phyloP scores from a whole-genome alignment of 371 early-diverging fungal genomes.

The Rhizopus microsporus region DNA sequence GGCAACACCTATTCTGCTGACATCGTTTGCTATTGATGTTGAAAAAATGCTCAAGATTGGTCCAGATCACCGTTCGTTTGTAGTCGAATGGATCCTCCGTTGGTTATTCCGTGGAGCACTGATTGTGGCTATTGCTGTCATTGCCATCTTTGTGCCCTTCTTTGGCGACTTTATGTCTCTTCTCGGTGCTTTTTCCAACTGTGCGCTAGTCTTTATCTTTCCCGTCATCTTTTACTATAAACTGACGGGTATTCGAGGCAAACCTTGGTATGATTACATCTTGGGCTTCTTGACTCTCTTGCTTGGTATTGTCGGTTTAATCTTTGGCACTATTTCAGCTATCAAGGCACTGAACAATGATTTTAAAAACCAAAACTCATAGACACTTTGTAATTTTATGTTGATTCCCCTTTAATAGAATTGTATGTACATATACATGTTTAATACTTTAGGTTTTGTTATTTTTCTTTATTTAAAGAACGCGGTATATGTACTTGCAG shows the following conservation, averaged over 20 bases:
- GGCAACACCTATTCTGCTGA: slow-evolving; percentile 81
- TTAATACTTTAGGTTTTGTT: neutral
- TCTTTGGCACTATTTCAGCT: slow-evolving; percentile 64
- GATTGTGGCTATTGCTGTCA: slow-evolving; percentile 41
- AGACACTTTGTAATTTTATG: neutral
- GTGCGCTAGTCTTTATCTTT: slow-evolving; percentile 67
- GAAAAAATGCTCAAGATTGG: slow-evolving; percentile 55
- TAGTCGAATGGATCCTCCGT: slow-evolving; percentile 44
- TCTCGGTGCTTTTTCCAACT: slow-evolving; percentile 69
- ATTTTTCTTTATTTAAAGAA: neutral
- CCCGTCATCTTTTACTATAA: slow-evolving; percentile 68
- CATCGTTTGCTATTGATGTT: slow-evolving; percentile 76
- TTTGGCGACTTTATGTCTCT: slow-evolving; percentile 77
- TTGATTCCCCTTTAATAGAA: neutral
- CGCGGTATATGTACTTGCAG: slow-evolving; percentile 1
- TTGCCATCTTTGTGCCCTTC: slow-evolving; percentile 64
- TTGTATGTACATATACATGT: neutral
- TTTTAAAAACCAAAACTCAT: slow-evolving; percentile 14
- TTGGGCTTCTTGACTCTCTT: slow-evolving; percentile 53
- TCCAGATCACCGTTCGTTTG: slow-evolving; percentile 26
- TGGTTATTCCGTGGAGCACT: slow-evolving; percentile 47
- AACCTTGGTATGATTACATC: slow-evolving; percentile 37
- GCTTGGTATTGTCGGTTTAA: slow-evolving; percentile 62
- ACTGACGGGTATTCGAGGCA: slow-evolving; percentile 55
- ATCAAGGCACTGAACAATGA: slow-evolving; percentile 52